Percentiles rank a stretch among this genome's conserved stretches.
Conservation (phyloP, 2,329 filamentous ascomycete species). For the Clarireedia monteithiana region DNA sequence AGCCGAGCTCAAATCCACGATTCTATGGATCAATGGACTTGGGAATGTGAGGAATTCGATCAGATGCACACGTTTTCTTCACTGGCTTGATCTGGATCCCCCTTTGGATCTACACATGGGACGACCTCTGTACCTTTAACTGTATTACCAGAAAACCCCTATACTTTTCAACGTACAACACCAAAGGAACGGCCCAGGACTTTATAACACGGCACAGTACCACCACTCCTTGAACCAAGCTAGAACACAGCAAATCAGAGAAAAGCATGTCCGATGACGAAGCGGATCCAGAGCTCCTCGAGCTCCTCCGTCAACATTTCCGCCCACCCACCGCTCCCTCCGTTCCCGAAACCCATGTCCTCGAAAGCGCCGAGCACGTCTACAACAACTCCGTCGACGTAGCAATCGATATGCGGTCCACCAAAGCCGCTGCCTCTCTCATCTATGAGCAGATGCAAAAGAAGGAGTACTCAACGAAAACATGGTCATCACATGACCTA, state of each 20-base stretch:
- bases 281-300: constrained; percentile 78
- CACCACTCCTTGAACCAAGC: not conserved
- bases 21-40: not conserved
- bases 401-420: constrained; percentile 73
- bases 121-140: not conserved
- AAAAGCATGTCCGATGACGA: constrained; percentile 80
- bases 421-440: constrained; percentile 70
- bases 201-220: not conserved
- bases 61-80: not conserved
- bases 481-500: constrained; percentile 82
- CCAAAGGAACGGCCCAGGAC: not conserved
- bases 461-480: constrained; percentile 73
- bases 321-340: constrained; percentile 46
- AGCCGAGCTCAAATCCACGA: not conserved
- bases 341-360: constrained; percentile 70
- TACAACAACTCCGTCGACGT: constrained; percentile 93
- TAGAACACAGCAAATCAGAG: no score
- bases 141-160: not conserved
- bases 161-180: not conserved
- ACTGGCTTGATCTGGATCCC: not conserved
- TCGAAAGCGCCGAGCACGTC: constrained; percentile 76
- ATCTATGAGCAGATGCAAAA: constrained; percentile 79
- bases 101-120: not conserved
- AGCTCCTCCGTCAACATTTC: constrained; percentile 74
- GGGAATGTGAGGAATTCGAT: not conserved